Percentiles rank a stretch among this genome's conserved stretches.
phyloP scores from a whole-genome alignment of 768 basidiomycete species.

The Lentinula raphanica region DNA sequence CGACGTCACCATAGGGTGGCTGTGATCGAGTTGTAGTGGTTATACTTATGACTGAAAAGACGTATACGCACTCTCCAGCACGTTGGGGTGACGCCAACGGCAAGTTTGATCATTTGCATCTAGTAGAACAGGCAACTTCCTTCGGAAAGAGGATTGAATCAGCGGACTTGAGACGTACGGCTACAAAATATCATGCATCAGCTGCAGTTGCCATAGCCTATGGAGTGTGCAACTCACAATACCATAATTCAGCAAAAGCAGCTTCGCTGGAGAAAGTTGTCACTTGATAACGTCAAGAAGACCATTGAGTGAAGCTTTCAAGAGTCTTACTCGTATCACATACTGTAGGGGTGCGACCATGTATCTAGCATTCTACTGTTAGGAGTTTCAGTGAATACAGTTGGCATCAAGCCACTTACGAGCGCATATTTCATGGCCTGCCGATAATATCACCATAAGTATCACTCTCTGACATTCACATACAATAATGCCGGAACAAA shows the following conservation, averaged over 20 bases:
- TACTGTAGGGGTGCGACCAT: conserved; percentile 55
- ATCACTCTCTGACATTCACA: neutral
- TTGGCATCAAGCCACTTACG: conserved; percentile 34
- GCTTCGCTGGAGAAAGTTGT: conserved; percentile 56
- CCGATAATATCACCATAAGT: neutral
- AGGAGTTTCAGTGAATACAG: neutral
- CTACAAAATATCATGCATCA: neutral
- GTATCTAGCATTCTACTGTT: too few relatives aligned
- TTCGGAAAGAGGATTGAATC: neutral
- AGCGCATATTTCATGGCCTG: conserved; percentile 55
- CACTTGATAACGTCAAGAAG: conserved; percentile 30
- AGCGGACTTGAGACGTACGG: neutral
- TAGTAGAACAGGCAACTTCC: neutral
- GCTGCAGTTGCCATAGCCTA: neutral
- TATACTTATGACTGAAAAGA: neutral
- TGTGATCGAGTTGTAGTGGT: conserved; percentile 16
- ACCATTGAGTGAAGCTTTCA: too few relatives aligned
- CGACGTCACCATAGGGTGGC: conserved; percentile 66
- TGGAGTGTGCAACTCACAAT: conserved; percentile 36
- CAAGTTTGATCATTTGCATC: conserved; percentile 53
- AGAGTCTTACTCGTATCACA: conserved; percentile 11
- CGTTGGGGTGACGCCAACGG: conserved; percentile 50
- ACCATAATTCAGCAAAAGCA: conserved; percentile 76
- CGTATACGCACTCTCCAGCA: conserved; percentile 48
- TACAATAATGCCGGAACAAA: conserved; percentile 12